phyloP scores from a whole-genome alignment of 2,329 filamentous ascomycete species.

The Aureobasidium sp. region DNA sequence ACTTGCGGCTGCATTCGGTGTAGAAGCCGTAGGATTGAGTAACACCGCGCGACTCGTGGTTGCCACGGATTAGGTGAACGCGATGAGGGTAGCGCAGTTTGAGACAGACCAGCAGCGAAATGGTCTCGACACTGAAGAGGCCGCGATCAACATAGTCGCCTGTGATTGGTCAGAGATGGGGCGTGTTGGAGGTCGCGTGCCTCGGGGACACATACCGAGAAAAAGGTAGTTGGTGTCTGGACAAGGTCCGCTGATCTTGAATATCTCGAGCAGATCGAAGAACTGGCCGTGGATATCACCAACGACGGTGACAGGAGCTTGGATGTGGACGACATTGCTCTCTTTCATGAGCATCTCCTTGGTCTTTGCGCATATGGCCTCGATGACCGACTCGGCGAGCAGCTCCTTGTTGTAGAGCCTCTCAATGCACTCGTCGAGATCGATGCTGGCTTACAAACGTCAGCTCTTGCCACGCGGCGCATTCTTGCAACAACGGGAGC shows the following conservation, averaged over 20 bases:
- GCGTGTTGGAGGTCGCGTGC: background rate
- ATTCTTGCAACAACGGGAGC: background rate
- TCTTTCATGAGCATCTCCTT: slow-evolving; percentile 99
- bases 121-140: slow-evolving; percentile 98
- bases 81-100: slow-evolving; percentile 95
- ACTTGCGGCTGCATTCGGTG: slow-evolving; percentile 95
- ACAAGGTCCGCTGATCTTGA: slow-evolving; percentile 94
- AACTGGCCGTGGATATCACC: slow-evolving; percentile 99
- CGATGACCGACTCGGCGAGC: slow-evolving; percentile 93
- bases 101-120: slow-evolving; percentile 92
- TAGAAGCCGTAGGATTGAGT: slow-evolving; percentile 99
- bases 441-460: slow-evolving; percentile 67
- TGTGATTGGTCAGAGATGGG: slow-evolving; percentile 30
- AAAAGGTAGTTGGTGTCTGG: slow-evolving; percentile 98
- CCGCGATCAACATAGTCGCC: slow-evolving; percentile 94
- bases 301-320: slow-evolving; percentile 90
- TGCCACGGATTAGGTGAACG: slow-evolving; percentile 86
- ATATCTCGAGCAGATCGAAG: slow-evolving; percentile 98
- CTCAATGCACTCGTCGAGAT: slow-evolving; percentile 96
- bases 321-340: slow-evolving; percentile 98
- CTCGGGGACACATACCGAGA: slow-evolving; percentile 55
- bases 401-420: slow-evolving; percentile 96
- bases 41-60: slow-evolving; percentile 79
- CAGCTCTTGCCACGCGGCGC: slow-evolving; percentile 11
- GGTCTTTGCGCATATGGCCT: slow-evolving; percentile 98